Evolutionary conservation across 1,139 yeast species (phyloP).

Genomic region (Yamadazyma buinensis): DNA sequence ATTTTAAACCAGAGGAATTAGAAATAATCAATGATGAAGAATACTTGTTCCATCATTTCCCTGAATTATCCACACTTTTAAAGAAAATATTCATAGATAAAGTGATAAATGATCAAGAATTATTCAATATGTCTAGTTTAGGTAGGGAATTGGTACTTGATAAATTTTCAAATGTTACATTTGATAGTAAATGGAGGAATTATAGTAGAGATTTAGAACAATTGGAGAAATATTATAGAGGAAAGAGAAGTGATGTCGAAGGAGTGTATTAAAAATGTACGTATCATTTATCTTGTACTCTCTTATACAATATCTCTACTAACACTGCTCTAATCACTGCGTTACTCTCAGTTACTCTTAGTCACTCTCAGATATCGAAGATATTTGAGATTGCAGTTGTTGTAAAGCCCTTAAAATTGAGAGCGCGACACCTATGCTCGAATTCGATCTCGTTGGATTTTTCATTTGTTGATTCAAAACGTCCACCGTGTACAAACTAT

Average conservation of each 20-base stretch:
- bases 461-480: slow-evolving; percentile 3
- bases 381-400: too few species aligned
- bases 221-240: slow-evolving; percentile 39
- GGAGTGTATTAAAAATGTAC: slow-evolving; percentile 30
- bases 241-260: slow-evolving; percentile 35
- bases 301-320: too few species aligned
- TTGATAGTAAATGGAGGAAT: slow-evolving; percentile 57
- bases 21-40: slow-evolving; percentile 8
- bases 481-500: slow-evolving; percentile 5
- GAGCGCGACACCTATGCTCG: too few species aligned
- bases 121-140: slow-evolving; percentile 43
- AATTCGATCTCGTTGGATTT: too few species aligned
- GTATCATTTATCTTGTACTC: neutral
- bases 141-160: slow-evolving; percentile 50
- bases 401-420: too few species aligned
- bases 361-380: too few species aligned
- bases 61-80: slow-evolving; percentile 36
- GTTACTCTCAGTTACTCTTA: too few species aligned
- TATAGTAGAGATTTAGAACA: slow-evolving; percentile 34
- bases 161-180: slow-evolving; percentile 67
- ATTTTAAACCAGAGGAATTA: slow-evolving; percentile 44
- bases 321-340: too few species aligned
- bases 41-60: slow-evolving; percentile 21
- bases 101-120: slow-evolving; percentile 31
- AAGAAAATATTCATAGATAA: slow-evolving; percentile 35